Evolutionary conservation across 225 moss, liverwort and hornwort genomes (phyloP).

Genomic region (Pseudisothecium myosuroides): DNA sequence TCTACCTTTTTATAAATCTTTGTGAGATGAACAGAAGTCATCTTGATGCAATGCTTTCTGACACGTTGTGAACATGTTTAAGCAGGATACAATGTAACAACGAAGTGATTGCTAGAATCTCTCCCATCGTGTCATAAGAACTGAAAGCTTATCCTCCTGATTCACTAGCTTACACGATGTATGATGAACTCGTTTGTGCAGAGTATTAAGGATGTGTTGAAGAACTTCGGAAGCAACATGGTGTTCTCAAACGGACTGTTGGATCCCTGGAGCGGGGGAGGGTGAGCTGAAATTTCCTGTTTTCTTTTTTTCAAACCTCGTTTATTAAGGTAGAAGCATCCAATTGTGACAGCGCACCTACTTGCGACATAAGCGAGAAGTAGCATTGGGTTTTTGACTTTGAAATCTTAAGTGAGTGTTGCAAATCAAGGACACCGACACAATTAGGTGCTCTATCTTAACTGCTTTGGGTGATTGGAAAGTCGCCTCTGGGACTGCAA

Average conservation of each 20-base stretch:
- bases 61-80: not conserved
- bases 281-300: slow-evolving; percentile 23
- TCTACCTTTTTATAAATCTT: not conserved
- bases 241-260: slow-evolving; percentile 90
- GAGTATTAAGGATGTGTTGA: slow-evolving; percentile 57
- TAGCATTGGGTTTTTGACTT: not conserved
- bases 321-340: not conserved
- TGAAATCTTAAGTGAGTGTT: not conserved
- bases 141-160: not conserved
- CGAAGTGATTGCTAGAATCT: not conserved
- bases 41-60: not conserved
- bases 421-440: not conserved
- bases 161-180: not conserved
- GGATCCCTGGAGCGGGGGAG: slow-evolving; percentile 98
- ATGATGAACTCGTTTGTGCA: not conserved
- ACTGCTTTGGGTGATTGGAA: not conserved
- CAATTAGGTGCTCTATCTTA: not conserved
- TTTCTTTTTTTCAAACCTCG: not conserved
- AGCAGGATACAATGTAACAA: not conserved
- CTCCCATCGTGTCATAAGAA: not conserved
- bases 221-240: slow-evolving; percentile 87
- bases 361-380: not conserved
- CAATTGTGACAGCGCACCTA: not conserved
- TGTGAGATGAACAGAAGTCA: not conserved
- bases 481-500: not conserved